Evolutionary conservation across 306 rosid species (phyloP).

Genomic region (Fragaria ananassa): DNA sequence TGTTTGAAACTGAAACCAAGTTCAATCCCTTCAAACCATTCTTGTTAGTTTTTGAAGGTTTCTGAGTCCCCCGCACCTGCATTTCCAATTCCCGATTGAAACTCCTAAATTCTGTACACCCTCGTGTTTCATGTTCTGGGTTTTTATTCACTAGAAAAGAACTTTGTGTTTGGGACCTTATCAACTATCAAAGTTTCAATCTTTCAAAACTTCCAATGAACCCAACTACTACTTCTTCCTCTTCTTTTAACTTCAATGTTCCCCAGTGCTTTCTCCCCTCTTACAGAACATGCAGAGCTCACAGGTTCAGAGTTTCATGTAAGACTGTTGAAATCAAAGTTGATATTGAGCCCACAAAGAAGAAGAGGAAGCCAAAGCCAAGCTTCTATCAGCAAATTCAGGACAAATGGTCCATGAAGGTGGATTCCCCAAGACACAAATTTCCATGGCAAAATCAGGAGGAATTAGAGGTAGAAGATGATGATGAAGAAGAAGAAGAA

Average conservation of each 20-base stretch:
- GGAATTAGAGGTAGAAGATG: slow-evolving; percentile 9
- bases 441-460: slow-evolving; percentile 65
- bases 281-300: slow-evolving; percentile 9
- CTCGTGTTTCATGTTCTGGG: too few species aligned
- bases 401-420: slow-evolving; percentile 69
- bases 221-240: slow-evolving; percentile 20
- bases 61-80: too few species aligned
- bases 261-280: slow-evolving; percentile 38
- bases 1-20: too few species aligned
- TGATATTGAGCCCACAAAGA: slow-evolving; percentile 33
- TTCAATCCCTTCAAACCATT: too few species aligned
- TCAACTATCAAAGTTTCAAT: too few species aligned
- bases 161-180: too few species aligned
- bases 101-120: too few species aligned
- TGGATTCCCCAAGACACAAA: slow-evolving; percentile 46
- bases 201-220: slow-evolving; percentile 39
- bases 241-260: slow-evolving; percentile 19
- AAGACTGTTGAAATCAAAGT: slow-evolving; percentile 36
- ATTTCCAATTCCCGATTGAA: too few species aligned
- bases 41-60: too few species aligned
- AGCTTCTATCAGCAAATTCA: slow-evolving; percentile 76
- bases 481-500: slow-evolving; percentile 8
- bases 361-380: slow-evolving; percentile 58
- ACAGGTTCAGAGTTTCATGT: slow-evolving; percentile 51
- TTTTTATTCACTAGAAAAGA: too few species aligned